Percentiles rank a stretch among this genome's conserved stretches.
phyloP scores from a whole-genome alignment of 306 rosid species.

The Leucaena leucocephala region DNA sequence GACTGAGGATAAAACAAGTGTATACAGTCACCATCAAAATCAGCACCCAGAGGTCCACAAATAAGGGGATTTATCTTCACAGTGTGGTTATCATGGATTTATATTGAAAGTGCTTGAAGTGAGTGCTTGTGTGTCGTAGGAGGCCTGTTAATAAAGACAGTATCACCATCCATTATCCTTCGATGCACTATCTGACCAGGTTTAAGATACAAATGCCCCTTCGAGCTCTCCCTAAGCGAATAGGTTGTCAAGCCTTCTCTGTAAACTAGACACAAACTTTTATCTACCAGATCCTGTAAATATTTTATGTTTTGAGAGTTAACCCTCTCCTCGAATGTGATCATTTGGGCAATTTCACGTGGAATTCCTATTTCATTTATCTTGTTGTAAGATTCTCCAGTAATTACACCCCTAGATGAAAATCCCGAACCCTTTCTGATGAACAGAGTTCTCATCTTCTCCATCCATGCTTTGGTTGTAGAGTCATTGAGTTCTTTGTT shows the following conservation, averaged over 20 bases:
- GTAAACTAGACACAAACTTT: slow-evolving; percentile 72
- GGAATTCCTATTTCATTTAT: slow-evolving; percentile 92
- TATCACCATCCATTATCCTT: slow-evolving; percentile 93
- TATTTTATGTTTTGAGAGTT: slow-evolving; percentile 61
- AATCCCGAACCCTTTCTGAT: slow-evolving; percentile 97
- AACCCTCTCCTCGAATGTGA: slow-evolving; percentile 92
- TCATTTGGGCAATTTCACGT: slow-evolving; percentile 73
- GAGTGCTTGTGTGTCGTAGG: slow-evolving; percentile 67
- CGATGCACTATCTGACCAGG: slow-evolving; percentile 85
- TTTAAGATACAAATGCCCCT: slow-evolving; percentile 53
- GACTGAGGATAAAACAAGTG: slow-evolving; percentile 94
- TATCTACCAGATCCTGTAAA: slow-evolving; percentile 82
- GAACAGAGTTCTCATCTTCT: slow-evolving; percentile 84
- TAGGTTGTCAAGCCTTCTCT: slow-evolving; percentile 69
- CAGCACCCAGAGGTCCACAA: slow-evolving; percentile 92
- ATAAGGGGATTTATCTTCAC: slow-evolving; percentile 92
- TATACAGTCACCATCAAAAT: slow-evolving; percentile 92
- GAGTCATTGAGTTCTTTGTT: slow-evolving; percentile 67
- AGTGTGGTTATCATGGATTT: slow-evolving; percentile 79
- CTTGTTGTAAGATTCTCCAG: slow-evolving; percentile 84
- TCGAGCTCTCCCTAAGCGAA: slow-evolving; percentile 63
- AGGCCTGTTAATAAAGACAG: slow-evolving; percentile 64
- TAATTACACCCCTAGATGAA: slow-evolving; percentile 90
- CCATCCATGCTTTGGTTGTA: slow-evolving; percentile 90
- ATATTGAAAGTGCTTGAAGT: slow-evolving; percentile 78